Conservation (phyloP, 225 moss, liverwort and hornwort genomes). For the Marchantia polymorpha region DNA sequence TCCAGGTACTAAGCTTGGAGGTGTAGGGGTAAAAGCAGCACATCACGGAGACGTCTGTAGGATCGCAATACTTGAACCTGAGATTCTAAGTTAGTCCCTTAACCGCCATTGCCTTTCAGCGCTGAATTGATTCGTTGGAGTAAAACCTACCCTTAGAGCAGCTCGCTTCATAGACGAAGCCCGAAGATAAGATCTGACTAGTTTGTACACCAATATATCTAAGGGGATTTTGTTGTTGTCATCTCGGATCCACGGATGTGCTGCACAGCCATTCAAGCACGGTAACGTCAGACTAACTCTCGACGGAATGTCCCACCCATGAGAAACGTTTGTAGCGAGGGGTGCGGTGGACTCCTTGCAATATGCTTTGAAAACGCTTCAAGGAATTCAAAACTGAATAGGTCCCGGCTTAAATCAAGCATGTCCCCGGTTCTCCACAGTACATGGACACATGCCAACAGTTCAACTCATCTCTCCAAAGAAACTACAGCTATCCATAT, state of each 20-base stretch:
- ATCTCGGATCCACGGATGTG: constrained; percentile 95
- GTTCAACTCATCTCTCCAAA: no score
- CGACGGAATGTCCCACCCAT: background rate
- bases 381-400: background rate
- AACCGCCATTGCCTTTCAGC: no score
- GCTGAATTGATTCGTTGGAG: no score
- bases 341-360: background rate
- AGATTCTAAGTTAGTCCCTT: no score
- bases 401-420: background rate
- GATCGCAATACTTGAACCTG: no score
- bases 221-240: constrained; percentile 73
- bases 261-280: constrained; percentile 40
- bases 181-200: constrained; percentile 91
- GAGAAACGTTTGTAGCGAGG: background rate
- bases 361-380: background rate
- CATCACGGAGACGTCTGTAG: no score
- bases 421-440: background rate
- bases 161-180: constrained; percentile 93
- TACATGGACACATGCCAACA: background rate
- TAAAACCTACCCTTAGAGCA: constrained; percentile 72
- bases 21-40: no score
- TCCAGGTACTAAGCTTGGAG: no score
- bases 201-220: constrained; percentile 99
- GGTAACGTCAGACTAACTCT: background rate
- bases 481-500: no score